phyloP scores from a whole-genome alignment of 106 monocot species.

The Triglochin maritima region DNA sequence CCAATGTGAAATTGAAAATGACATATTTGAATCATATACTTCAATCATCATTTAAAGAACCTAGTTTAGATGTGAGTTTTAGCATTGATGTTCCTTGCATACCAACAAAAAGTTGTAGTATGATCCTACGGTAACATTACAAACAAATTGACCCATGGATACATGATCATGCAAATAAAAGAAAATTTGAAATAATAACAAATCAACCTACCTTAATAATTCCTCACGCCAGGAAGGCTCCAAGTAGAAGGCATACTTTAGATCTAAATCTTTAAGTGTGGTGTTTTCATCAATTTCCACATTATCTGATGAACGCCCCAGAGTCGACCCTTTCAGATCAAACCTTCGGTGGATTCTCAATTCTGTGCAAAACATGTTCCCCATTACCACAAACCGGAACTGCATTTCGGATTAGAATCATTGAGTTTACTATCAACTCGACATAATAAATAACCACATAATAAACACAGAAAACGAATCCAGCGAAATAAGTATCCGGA shows the following conservation, averaged over 20 bases:
- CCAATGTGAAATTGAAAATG: too few relatives aligned
- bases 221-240: conserved; percentile 89
- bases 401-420: conserved; percentile 24
- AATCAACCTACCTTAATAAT: conserved; percentile 47
- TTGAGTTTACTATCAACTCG: too few relatives aligned
- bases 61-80: too few relatives aligned
- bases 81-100: too few relatives aligned
- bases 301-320: conserved; percentile 89
- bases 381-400: conserved; percentile 98
- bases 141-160: neutral
- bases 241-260: conserved; percentile 72
- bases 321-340: conserved; percentile 87
- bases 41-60: too few relatives aligned
- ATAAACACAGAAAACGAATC: neutral
- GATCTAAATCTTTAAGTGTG: conserved; percentile 89
- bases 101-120: too few relatives aligned
- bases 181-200: neutral
- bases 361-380: conserved; percentile 99
- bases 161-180: neutral
- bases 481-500: too few relatives aligned
- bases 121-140: too few relatives aligned
- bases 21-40: too few relatives aligned
- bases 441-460: neutral
- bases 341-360: conserved; percentile 91
- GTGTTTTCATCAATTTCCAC: conserved; percentile 97